Percentiles rank a stretch among this genome's conserved stretches.
phyloP scores from a whole-genome alignment of 768 basidiomycete genomes.

The Astraeus odoratus region DNA sequence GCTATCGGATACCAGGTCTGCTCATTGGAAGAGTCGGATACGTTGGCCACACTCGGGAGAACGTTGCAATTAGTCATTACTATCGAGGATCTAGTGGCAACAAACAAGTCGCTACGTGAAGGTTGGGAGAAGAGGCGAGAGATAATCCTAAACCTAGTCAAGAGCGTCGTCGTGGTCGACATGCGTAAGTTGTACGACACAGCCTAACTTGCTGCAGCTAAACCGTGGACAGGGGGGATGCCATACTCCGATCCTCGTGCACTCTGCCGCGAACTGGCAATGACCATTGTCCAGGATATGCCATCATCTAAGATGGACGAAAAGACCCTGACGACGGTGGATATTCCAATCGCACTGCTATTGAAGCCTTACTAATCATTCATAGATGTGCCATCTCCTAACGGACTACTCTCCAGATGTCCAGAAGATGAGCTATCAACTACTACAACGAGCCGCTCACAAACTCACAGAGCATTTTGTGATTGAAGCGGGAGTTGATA shows the following conservation, averaged over 20 bases:
- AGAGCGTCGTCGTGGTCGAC: slow-evolving; percentile 49
- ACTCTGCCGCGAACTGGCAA: slow-evolving; percentile 57
- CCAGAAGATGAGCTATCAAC: slow-evolving; percentile 70
- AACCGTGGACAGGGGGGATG: slow-evolving; percentile 7
- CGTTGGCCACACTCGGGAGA: slow-evolving; percentile 58
- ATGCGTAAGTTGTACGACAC: slow-evolving; percentile 36
- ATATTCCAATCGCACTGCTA: slow-evolving; percentile 5
- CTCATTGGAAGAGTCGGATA: slow-evolving; percentile 49
- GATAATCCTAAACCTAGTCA: slow-evolving; percentile 48
- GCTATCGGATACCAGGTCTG: slow-evolving; percentile 38
- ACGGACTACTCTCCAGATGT: slow-evolving; percentile 55
- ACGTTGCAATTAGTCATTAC: slow-evolving; percentile 60
- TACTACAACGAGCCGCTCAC: slow-evolving; percentile 62
- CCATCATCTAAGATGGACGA: slow-evolving; percentile 56
- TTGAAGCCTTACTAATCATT: neutral
- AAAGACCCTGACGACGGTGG: slow-evolving; percentile 58
- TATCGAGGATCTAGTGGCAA: slow-evolving; percentile 60
- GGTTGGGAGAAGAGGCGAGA: slow-evolving; percentile 58
- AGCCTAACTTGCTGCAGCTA: neutral
- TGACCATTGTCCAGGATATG: slow-evolving; percentile 62
- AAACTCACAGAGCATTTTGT: slow-evolving; percentile 79
- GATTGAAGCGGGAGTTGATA: slow-evolving; percentile 79
- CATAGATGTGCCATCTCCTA: slow-evolving; percentile 76
- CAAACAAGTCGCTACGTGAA: slow-evolving; percentile 69
- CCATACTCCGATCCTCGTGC: slow-evolving; percentile 51